Conservation (phyloP, 768 basidiomycete genomes). For the Russula sp. region DNA sequence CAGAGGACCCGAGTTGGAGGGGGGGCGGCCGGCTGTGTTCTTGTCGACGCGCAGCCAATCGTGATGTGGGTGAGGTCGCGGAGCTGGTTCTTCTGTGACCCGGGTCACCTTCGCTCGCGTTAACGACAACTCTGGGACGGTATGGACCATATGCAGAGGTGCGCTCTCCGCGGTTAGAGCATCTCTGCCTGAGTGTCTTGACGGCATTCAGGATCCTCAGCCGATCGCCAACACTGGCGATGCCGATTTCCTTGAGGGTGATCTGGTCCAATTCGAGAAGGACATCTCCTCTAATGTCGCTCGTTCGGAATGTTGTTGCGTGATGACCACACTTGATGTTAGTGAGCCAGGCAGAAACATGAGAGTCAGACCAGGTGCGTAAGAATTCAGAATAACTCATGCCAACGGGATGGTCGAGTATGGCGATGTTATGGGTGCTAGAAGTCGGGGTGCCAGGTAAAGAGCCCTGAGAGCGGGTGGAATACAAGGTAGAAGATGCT, state of each 20-base stretch:
- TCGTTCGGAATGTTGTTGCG: conserved; percentile 61
- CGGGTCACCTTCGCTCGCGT: conserved; percentile 16
- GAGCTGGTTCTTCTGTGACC: conserved; percentile 22
- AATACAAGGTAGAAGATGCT: conserved; percentile 31
- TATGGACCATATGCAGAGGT: not conserved
- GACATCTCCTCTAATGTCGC: conserved; percentile 91
- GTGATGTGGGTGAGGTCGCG: conserved; percentile 15
- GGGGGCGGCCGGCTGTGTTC: conserved; percentile 72
- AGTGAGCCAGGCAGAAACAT: conserved; percentile 70
- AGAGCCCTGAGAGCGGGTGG: conserved; percentile 36
- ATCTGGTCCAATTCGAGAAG: conserved; percentile 85
- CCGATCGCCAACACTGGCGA: conserved; percentile 85
- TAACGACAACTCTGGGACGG: conserved; percentile 13
- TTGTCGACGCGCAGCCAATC: conserved; percentile 28
- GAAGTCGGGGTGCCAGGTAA: conserved; percentile 38
- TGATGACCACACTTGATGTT: conserved; percentile 69
- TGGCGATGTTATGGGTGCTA: conserved; percentile 22
- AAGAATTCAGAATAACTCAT: conserved; percentile 56
- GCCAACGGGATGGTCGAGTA: conserved; percentile 53
- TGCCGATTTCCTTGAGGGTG: conserved; percentile 85
- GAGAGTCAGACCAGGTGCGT: conserved; percentile 61
- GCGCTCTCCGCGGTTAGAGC: conserved; percentile 25
- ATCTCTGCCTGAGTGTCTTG: conserved; percentile 62
- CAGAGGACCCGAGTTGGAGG: conserved; percentile 53
- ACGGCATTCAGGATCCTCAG: conserved; percentile 83